Percentiles rank a stretch among this genome's conserved stretches.
Evolutionary conservation across 306 rosid genomes (phyloP).

Genomic region (Medicago lupulina): DNA sequence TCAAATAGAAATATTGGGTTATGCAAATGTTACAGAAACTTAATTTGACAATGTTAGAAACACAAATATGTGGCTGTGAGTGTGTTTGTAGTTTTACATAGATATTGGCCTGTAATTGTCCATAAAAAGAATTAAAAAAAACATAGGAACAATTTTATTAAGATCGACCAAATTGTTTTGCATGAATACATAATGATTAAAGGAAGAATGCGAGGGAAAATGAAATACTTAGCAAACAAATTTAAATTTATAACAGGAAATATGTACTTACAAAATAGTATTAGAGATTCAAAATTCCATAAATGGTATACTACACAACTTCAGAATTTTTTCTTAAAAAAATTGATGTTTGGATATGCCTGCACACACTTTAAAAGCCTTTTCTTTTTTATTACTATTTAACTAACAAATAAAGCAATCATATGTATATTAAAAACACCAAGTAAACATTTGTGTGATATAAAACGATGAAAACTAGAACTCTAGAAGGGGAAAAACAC

Average conservation of each 20-base stretch:
- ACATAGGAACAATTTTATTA: not conserved
- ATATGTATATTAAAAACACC: not conserved
- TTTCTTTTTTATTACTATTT: not conserved
- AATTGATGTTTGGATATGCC: too few species aligned
- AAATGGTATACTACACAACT: not conserved
- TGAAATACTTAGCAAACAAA: too few species aligned
- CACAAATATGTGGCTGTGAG: not conserved
- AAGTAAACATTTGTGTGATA: not conserved
- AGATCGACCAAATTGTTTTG: not conserved
- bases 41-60: not conserved
- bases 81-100: not conserved
- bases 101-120: not conserved
- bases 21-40: not conserved
- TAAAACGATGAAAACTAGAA: not conserved
- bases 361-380: not conserved
- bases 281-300: not conserved
- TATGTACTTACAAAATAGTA: not conserved
- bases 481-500: not conserved
- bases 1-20: slow-evolving; percentile 6
- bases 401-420: not conserved
- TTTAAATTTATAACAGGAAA: not conserved
- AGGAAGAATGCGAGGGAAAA: not conserved
- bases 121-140: not conserved
- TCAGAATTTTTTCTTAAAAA: not conserved
- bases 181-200: not conserved